Evolutionary conservation across 2,329 filamentous ascomycete species (phyloP).

Genomic region (Penicillium glabrum): DNA sequence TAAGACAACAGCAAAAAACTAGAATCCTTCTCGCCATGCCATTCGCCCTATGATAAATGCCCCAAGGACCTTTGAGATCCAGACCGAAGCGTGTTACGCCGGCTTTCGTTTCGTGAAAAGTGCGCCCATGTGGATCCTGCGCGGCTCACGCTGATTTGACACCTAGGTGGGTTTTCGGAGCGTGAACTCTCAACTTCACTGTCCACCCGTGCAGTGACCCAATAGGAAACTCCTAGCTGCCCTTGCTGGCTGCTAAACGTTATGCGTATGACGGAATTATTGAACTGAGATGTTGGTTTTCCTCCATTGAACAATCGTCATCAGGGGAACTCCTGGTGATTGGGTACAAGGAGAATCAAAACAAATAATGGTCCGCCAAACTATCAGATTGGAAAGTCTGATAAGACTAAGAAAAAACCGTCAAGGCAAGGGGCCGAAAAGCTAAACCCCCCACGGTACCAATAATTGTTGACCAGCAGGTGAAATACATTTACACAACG

Average conservation of each 20-base stretch:
- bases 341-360: background rate
- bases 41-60: conserved; percentile 1
- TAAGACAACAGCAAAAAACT: background rate
- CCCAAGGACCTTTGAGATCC: conserved; percentile 1
- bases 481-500: conserved; percentile 1
- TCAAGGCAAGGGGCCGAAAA: background rate
- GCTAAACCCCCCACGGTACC: background rate
- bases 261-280: background rate
- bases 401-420: conserved; percentile 1
- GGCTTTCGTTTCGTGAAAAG: conserved; percentile 17
- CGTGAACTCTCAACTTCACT: conserved; percentile 13
- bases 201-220: conserved; percentile 2
- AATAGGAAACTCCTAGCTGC: conserved; percentile 5
- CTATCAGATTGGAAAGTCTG: background rate
- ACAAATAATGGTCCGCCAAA: background rate
- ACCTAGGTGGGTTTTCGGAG: conserved; percentile 8
- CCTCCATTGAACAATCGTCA: background rate
- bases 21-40: background rate
- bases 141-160: conserved; percentile 19
- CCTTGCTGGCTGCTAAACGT: conserved; percentile 1
- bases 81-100: conserved; percentile 11
- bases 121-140: conserved; percentile 19
- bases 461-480: conserved; percentile 2
- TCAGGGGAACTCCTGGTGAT: background rate
- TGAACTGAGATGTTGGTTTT: background rate